Conservation (phyloP, 73 alveolate species). For the Symbiodinium natans region DNA sequence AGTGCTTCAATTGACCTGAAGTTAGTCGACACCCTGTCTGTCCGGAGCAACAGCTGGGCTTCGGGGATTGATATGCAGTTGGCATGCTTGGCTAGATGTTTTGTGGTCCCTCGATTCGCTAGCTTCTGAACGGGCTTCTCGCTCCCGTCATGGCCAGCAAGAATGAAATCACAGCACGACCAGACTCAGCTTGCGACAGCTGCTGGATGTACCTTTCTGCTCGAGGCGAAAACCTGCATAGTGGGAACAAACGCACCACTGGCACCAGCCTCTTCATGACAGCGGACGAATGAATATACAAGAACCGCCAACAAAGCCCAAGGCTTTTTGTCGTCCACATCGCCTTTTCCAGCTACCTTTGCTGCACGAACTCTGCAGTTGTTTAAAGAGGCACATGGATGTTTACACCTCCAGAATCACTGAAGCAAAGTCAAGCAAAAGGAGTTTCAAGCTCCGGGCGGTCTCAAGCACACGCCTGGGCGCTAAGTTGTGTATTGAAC, state of each 20-base stretch:
- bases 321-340: slow-evolving; percentile 32
- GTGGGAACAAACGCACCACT: background rate
- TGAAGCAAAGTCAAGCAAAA: background rate
- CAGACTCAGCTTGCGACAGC: background rate
- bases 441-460: background rate
- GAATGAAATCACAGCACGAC: too few species aligned
- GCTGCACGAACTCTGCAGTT: background rate
- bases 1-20: too few species aligned
- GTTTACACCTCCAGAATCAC: too few species aligned
- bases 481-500: background rate
- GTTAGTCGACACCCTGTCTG: too few species aligned
- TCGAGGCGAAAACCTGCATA: slow-evolving; percentile 59
- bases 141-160: too few species aligned
- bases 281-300: background rate
- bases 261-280: background rate
- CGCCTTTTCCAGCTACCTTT: slow-evolving; percentile 31
- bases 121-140: too few species aligned
- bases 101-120: too few species aligned
- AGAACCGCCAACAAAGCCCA: background rate
- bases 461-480: background rate
- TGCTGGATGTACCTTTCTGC: slow-evolving; percentile 78
- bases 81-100: too few species aligned
- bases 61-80: too few species aligned
- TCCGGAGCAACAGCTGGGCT: too few species aligned
- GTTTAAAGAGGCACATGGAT: background rate